phyloP scores from a whole-genome alignment of 805 yeast genomes.

The Starmerella potacharoeniae region DNA sequence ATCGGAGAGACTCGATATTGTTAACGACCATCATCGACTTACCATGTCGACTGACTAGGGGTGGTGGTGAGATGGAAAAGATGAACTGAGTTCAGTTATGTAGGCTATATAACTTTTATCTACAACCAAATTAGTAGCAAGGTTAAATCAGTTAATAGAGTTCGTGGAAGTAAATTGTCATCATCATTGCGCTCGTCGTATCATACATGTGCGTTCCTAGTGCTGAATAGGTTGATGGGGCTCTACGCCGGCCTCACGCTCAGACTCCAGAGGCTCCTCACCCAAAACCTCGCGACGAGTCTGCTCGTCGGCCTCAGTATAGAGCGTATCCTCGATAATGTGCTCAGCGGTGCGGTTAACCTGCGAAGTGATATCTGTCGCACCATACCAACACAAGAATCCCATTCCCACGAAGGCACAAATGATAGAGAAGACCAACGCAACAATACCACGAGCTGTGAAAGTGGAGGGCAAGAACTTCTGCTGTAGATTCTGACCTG shows the following conservation, averaged over 20 bases:
- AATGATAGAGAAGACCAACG: slow-evolving; percentile 78
- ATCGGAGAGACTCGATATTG: too few species aligned
- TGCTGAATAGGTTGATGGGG: neutral
- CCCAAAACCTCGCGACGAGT: slow-evolving; percentile 3
- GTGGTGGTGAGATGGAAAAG: too few species aligned
- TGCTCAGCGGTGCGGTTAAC: slow-evolving; percentile 17
- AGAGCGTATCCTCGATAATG: slow-evolving; percentile 12
- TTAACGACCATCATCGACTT: too few species aligned
- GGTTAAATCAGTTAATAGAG: neutral
- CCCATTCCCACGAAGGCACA: slow-evolving; percentile 75
- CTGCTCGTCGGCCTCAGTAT: slow-evolving; percentile 4
- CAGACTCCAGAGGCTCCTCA: neutral
- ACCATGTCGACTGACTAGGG: too few species aligned
- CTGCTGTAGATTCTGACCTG: slow-evolving; percentile 63
- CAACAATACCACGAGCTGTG: slow-evolving; percentile 91
- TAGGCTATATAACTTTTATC: too few species aligned
- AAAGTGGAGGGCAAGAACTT: slow-evolving; percentile 70
- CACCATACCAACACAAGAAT: slow-evolving; percentile 71
- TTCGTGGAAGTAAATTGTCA: neutral
- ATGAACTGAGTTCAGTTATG: too few species aligned
- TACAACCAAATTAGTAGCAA: too few species aligned
- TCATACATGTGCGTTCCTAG: neutral
- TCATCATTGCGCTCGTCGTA: neutral
- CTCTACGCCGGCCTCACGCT: neutral
- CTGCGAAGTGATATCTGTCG: slow-evolving; percentile 45